Percentiles rank a stretch among this genome's conserved stretches.
Evolutionary conservation across 148 eudicot species (phyloP).

Genomic region (Arctostaphylos glauca): DNA sequence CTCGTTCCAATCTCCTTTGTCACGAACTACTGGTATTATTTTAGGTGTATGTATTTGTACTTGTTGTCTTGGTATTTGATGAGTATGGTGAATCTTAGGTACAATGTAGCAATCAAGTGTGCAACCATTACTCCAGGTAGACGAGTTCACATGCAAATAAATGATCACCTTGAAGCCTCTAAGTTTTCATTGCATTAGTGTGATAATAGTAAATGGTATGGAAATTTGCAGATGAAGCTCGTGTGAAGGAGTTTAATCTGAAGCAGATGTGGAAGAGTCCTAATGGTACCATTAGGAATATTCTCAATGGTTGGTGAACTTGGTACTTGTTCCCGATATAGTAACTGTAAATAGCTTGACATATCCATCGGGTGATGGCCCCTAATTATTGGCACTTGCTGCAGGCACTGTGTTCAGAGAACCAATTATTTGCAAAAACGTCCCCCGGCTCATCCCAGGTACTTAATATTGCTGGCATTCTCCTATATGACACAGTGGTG

Average conservation of each 20-base stretch:
- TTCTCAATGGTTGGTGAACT: slow-evolving; percentile 59
- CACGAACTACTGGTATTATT: neutral
- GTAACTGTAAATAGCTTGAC: neutral
- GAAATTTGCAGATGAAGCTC: slow-evolving; percentile 53
- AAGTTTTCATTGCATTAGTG: neutral
- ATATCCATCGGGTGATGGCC: neutral
- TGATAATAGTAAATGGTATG: neutral
- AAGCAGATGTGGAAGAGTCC: slow-evolving; percentile 84
- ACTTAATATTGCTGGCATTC: neutral
- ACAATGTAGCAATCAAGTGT: slow-evolving; percentile 83
- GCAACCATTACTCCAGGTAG: slow-evolving; percentile 83
- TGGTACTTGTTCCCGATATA: neutral
- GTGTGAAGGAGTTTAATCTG: slow-evolving; percentile 62
- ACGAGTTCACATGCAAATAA: neutral
- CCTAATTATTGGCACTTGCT: slow-evolving; percentile 1
- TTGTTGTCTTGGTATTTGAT: slow-evolving; percentile 4
- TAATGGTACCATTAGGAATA: slow-evolving; percentile 77
- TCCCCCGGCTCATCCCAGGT: slow-evolving; percentile 72
- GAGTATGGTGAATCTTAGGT: slow-evolving; percentile 35
- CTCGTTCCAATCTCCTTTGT: neutral
- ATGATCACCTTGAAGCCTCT: neutral
- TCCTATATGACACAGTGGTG: neutral
- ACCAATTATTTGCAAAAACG: slow-evolving; percentile 70
- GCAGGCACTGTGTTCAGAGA: slow-evolving; percentile 80
- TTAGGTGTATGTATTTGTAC: neutral